Percentiles rank a stretch among this genome's conserved stretches.
phyloP scores from a whole-genome alignment of 1,284 basidiomycete genomes.

The Veloboletus limbatus region DNA sequence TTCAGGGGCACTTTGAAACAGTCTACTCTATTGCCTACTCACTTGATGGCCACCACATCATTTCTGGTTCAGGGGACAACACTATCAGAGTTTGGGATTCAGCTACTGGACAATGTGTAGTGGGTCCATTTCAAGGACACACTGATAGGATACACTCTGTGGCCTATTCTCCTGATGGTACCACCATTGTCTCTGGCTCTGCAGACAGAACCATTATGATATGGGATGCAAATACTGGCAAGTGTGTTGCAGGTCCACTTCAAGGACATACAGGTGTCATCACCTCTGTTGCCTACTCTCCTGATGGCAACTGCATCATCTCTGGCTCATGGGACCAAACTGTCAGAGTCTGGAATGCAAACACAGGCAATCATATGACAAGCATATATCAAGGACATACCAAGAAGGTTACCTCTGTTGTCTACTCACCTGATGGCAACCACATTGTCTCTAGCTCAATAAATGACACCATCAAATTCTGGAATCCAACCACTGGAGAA shows the following conservation, averaged over 20 bases:
- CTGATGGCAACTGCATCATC: slow-evolving; percentile 15
- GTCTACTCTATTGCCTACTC: slow-evolving; percentile 15
- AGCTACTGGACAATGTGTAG: slow-evolving; percentile 11
- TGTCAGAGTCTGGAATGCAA: slow-evolving; percentile 17
- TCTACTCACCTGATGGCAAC: slow-evolving; percentile 14
- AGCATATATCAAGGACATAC: not conserved
- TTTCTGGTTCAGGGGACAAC: slow-evolving; percentile 12
- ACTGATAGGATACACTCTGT: slow-evolving; percentile 5
- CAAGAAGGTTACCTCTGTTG: slow-evolving; percentile 1
- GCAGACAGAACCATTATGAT: slow-evolving; percentile 9
- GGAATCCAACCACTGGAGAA: slow-evolving; percentile 17
- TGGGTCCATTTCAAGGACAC: slow-evolving; percentile 11
- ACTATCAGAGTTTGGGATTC: slow-evolving; percentile 18
- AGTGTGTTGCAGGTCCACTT: slow-evolving; percentile 3
- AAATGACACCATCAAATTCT: slow-evolving; percentile 8
- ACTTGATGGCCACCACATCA: slow-evolving; percentile 5
- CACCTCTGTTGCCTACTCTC: slow-evolving; percentile 11
- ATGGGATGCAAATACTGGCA: slow-evolving; percentile 13
- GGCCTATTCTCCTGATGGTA: slow-evolving; percentile 21
- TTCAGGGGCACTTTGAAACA: not conserved
- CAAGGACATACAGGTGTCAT: slow-evolving; percentile 8
- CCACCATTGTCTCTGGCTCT: slow-evolving; percentile 15
- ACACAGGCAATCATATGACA: not conserved
- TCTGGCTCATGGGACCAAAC: slow-evolving; percentile 18
- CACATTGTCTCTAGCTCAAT: slow-evolving; percentile 15